These are phyloP conservation scores for Turritis glabra DNA, from an alignment of 345 rosid genomes.

Conservation along the genomic window DNA sequence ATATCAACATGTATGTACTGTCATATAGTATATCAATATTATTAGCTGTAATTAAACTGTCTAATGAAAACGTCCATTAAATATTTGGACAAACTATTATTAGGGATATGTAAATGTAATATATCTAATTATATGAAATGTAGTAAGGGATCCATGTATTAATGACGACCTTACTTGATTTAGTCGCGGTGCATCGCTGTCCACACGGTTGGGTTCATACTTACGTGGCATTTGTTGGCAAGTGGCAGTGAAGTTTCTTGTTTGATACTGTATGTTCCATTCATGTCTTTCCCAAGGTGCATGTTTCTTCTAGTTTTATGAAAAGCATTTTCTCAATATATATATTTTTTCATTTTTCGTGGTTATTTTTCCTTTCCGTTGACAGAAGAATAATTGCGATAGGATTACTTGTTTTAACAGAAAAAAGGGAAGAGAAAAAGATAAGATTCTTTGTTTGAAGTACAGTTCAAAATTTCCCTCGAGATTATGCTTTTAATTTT, in stretches of 20 bases:
- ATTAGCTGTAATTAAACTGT: conserved; percentile 11
- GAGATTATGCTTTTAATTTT: too few relatives aligned
- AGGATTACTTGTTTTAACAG: neutral
- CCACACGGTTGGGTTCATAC: conserved; percentile 44
- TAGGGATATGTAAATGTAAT: neutral
- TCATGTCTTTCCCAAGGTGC: conserved; percentile 40
- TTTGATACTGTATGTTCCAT: conserved; percentile 35
- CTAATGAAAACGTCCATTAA: conserved; percentile 4
- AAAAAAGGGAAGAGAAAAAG: neutral
- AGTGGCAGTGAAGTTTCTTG: conserved; percentile 37
- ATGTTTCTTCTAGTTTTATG: conserved; percentile 27
- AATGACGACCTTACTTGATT: conserved; percentile 21
- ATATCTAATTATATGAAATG: neutral
- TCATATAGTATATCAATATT: conserved; percentile 2
- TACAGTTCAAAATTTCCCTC: neutral
- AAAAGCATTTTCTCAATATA: neutral
- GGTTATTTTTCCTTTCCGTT: neutral
- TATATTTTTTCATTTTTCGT: neutral
- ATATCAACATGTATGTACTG: neutral
- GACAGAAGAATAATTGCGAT: neutral
- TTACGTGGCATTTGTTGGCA: conserved; percentile 40
- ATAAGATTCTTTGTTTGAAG: neutral
- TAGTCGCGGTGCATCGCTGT: conserved; percentile 39
- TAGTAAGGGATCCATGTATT: neutral
- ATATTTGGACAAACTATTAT: neutral